Percentiles rank a stretch among this genome's conserved stretches.
phyloP scores from a whole-genome alignment of 192 early-diverging fungal genomes.

The Linnemannia zychae region DNA sequence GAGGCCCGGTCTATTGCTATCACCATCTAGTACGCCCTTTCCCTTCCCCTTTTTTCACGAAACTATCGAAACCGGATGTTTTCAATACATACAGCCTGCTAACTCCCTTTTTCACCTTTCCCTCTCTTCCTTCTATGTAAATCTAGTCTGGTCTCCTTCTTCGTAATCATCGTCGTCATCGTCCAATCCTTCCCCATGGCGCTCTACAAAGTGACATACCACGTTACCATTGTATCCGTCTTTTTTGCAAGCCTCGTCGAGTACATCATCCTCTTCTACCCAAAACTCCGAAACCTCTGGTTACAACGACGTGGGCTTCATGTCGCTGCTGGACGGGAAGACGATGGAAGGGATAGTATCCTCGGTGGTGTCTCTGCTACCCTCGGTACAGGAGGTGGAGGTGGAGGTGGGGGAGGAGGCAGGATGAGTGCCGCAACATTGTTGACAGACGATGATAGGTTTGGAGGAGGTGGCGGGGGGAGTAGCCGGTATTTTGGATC shows the following conservation, averaged over 20 bases:
- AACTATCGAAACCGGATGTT: not conserved
- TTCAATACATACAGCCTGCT: not conserved
- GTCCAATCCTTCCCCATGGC: conserved; percentile 15
- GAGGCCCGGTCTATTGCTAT: conserved; percentile 37
- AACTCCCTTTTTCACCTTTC: not conserved
- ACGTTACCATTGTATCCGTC: conserved; percentile 27
- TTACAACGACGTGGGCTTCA: conserved; percentile 35
- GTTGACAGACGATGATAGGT: not conserved
- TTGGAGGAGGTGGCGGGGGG: not conserved
- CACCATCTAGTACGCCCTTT: conserved; percentile 31
- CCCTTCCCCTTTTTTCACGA: not conserved
- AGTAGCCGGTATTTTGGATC: not conserved
- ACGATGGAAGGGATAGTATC: conserved; percentile 11
- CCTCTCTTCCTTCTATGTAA: not conserved
- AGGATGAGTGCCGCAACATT: not conserved
- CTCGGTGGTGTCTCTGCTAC: conserved; percentile 16
- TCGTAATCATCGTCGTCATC: conserved; percentile 39
- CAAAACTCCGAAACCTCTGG: conserved; percentile 36
- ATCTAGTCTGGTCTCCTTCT: conserved; percentile 29
- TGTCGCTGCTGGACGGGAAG: conserved; percentile 34
- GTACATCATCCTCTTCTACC: conserved; percentile 35
- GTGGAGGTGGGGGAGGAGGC: not conserved
- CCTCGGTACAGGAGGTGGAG: not conserved
- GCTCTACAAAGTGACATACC: conserved; percentile 23
- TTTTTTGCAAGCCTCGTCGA: conserved; percentile 12